A percentile compares a stretch with the other conserved stretches of the same genome.
Conservation (phyloP, 2,329 filamentous ascomycete genomes). For the Trichoderma asperellum region DNA sequence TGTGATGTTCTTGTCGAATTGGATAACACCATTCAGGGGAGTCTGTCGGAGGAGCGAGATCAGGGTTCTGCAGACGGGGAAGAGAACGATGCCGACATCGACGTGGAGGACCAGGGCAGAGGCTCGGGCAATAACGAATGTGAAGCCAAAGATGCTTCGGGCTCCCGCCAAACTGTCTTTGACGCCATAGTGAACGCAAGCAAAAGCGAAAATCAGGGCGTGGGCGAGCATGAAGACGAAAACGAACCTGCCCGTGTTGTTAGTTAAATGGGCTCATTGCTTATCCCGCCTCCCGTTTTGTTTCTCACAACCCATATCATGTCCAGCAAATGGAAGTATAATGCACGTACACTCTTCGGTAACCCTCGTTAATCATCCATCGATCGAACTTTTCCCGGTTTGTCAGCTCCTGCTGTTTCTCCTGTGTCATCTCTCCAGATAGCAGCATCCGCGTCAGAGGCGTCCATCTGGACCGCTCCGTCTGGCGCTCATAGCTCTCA, state of each 20-base stretch:
- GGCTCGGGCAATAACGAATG: conserved; percentile 75
- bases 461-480: conserved; percentile 80
- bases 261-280: conserved; percentile 22
- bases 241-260: conserved; percentile 62
- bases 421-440: conserved; percentile 79
- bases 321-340: not conserved
- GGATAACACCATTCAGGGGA: conserved; percentile 81
- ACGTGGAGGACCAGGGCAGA: conserved; percentile 79
- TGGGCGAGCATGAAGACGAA: conserved; percentile 75
- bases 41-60: conserved; percentile 81
- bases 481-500: conserved; percentile 45
- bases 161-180: conserved; percentile 74
- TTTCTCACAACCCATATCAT: not conserved
- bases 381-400: conserved; percentile 74
- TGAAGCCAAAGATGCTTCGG: conserved; percentile 71
- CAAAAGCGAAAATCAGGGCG: conserved; percentile 77
- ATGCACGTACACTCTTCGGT: conserved; percentile 70
- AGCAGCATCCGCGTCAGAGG: conserved; percentile 81
- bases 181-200: conserved; percentile 76
- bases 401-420: conserved; percentile 69
- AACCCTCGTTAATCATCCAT: conserved; percentile 91
- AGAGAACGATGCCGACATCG: conserved; percentile 77
- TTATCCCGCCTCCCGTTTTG: not conserved
- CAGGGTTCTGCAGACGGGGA: conserved; percentile 82
- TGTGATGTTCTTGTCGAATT: conserved; percentile 87